Conservation (phyloP, 805 yeast genomes). For the Candida boidinii region DNA sequence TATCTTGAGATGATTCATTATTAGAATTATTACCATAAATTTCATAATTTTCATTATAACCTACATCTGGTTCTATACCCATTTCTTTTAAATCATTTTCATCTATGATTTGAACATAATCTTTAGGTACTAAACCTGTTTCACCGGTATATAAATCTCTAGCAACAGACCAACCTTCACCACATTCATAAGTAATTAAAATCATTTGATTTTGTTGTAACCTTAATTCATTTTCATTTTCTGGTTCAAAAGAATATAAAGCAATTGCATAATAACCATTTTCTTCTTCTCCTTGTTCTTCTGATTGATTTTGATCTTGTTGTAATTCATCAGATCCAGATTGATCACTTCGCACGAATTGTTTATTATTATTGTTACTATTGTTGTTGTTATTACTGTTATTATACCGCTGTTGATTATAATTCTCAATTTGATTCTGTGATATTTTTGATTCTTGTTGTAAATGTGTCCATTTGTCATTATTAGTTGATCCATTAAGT, state of each 20-base stretch:
- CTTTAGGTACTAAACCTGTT: slow-evolving; percentile 93
- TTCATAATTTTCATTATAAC: slow-evolving; percentile 20
- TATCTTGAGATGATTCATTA: slow-evolving; percentile 22
- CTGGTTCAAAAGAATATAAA: slow-evolving; percentile 82
- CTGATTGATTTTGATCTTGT: slow-evolving; percentile 3
- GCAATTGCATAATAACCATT: slow-evolving; percentile 56
- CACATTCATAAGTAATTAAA: slow-evolving; percentile 84
- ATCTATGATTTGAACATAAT: slow-evolving; percentile 61
- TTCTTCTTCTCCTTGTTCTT: slow-evolving; percentile 11
- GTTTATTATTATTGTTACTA: neutral
- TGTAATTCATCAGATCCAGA: neutral
- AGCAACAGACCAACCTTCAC: slow-evolving; percentile 98
- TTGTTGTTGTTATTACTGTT: neutral
- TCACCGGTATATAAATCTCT: slow-evolving; percentile 66
- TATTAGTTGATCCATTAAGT: too few relatives aligned
- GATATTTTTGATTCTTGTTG: neutral
- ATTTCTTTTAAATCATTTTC: slow-evolving; percentile 18
- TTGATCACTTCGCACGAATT: neutral
- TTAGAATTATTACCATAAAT: slow-evolving; percentile 18
- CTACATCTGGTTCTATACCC: slow-evolving; percentile 15
- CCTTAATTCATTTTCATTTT: slow-evolving; percentile 85
- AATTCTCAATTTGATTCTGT: slow-evolving; percentile 1
- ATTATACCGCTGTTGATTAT: neutral
- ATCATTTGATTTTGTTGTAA: slow-evolving; percentile 74
- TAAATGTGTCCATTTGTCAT: neutral